A percentile compares a stretch with the other conserved stretches of the same genome.
These are phyloP conservation scores for Pseudotsuga menziesii DNA, from an alignment of 75 land plant genomes.

Conservation along the genomic window DNA sequence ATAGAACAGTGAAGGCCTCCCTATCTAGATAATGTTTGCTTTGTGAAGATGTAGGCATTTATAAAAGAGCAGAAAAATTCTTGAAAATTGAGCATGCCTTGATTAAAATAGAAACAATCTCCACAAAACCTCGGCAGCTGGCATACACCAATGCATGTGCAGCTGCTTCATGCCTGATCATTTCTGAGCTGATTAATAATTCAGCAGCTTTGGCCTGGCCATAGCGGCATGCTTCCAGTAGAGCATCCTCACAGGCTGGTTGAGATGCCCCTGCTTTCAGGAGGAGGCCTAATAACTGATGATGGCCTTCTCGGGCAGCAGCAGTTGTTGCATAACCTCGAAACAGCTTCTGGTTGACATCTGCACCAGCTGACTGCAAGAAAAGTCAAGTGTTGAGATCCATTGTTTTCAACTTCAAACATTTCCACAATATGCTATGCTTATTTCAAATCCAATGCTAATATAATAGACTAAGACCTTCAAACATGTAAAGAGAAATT, in stretches of 20 bases:
- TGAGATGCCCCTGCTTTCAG: constrained; percentile 52
- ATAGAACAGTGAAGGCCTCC: background rate
- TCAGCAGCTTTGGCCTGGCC: constrained; percentile 39
- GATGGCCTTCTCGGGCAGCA: constrained; percentile 54
- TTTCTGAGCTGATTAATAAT: constrained; percentile 42
- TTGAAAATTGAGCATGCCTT: constrained; percentile 22
- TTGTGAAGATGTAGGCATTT: background rate
- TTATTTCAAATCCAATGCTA: background rate
- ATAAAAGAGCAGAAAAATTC: background rate
- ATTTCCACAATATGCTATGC: background rate
- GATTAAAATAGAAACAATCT: constrained; percentile 34
- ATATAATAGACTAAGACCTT: background rate
- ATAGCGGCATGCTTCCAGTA: constrained; percentile 50
- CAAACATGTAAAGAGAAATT: background rate
- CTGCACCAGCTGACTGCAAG: constrained; percentile 37
- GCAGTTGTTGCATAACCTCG: constrained; percentile 60
- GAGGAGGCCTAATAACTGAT: constrained; percentile 28
- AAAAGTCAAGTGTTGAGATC: constrained; percentile 8
- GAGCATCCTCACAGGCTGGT: constrained; percentile 59
- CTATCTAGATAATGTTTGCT: background rate
- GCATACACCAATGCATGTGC: constrained; percentile 49
- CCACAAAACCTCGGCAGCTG: constrained; percentile 52
- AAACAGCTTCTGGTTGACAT: constrained; percentile 42
- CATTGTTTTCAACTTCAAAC: background rate
- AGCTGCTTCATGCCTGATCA: constrained; percentile 31